Percentiles rank a stretch among this genome's conserved stretches.
Evolutionary conservation across 176 grass and related monocot genomes (phyloP).

Genomic region (Sorghum bicolor): Sorghum_bicolor_NCBIv3 NC_012870.2:73264001-73264500

Average conservation of each 20-base stretch:
- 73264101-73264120: background rate
- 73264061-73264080: background rate
- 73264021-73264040: background rate
- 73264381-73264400: constrained; percentile 87
- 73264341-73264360: constrained; percentile 88
- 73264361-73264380: constrained; percentile 82
- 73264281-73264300: background rate
- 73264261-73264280: background rate
- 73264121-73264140: background rate
- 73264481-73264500: constrained; percentile 97
- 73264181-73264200: background rate
- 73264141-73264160: background rate
- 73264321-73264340: constrained; percentile 94
- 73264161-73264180: background rate
- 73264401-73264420: constrained; percentile 93
- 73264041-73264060: background rate
- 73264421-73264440: constrained; percentile 97
- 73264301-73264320: background rate
- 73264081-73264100: background rate
- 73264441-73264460: constrained; percentile 87
- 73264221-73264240: background rate
- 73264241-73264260: background rate
- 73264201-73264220: background rate
- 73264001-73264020: background rate
- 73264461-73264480: constrained; percentile 80